phyloP scores from a whole-genome alignment of 208 protist species.

The Leishmania guyanensis region DNA sequence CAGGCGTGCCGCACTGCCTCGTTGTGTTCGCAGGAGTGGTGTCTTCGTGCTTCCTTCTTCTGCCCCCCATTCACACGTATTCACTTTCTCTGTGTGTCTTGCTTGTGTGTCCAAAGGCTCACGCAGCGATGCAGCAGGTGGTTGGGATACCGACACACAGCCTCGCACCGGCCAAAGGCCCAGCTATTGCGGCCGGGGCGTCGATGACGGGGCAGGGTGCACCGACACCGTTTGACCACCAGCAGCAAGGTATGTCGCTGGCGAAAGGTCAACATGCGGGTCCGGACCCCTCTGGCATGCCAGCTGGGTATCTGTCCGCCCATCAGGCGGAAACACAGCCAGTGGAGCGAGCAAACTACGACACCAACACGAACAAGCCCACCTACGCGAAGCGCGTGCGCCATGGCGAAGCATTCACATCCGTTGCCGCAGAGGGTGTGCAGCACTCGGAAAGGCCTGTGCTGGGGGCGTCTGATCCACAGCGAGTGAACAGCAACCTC shows the following conservation, averaged over 20 bases:
- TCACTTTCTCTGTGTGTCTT: neutral
- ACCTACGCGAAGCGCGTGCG: slow-evolving; percentile 43
- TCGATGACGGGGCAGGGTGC: neutral
- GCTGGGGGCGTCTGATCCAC: slow-evolving; percentile 16
- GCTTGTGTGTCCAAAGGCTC: neutral
- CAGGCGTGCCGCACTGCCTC: neutral
- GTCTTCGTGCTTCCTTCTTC: neutral
- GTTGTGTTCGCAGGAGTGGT: neutral
- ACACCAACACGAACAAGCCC: slow-evolving; percentile 27
- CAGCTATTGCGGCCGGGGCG: neutral
- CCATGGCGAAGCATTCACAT: slow-evolving; percentile 28
- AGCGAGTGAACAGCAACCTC: slow-evolving; percentile 37
- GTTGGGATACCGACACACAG: neutral
- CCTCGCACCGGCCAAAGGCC: neutral
- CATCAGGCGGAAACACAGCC: neutral
- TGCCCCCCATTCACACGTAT: no score
- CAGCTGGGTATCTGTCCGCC: neutral
- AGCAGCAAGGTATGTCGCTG: neutral
- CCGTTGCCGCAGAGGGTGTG: slow-evolving; percentile 13
- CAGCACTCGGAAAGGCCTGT: slow-evolving; percentile 28
- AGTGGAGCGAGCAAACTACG: slow-evolving; percentile 20
- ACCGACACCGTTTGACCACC: neutral
- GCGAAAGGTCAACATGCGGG: neutral
- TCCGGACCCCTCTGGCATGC: neutral
- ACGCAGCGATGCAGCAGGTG: neutral